Base-by-base conservation (phyloP, 2,329 filamentous ascomycete species). In the Hymenoscyphus scutula region DNA sequence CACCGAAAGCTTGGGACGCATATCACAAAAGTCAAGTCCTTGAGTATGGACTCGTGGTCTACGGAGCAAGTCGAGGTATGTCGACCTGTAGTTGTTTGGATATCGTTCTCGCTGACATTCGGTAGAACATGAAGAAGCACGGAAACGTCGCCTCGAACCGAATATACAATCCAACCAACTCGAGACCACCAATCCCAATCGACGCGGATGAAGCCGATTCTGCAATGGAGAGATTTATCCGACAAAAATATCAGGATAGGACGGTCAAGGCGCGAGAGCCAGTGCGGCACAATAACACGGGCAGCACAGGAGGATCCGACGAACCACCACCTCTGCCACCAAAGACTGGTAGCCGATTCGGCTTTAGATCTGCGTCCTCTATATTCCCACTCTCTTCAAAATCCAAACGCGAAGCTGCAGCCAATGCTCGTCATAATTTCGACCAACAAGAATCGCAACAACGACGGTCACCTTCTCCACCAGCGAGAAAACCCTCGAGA, bases 11-110 rank as follows among this genome's bases (percentile, higher is more conserved):
- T 99, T 73, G 95, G 95, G 65, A 98, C 95, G 48, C 95, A 99
- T 77, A 92, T 99, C 67, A 97, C 93, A 69, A 99, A 99, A 77
- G 92, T 99, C 80, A 99, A 99, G 78, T 98, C 93, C 41, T 78
- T 99, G 79, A 98, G 90, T 76, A 98, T 99, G 93, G 95, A 99
- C 78, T 95, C 89, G 69, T 99, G 95, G 95, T 88, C 90, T 56
- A 89, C 89, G 73, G 95, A 98, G 65, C 95, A 99, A 79, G 93
- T 99, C 67, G 95, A 99, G 78, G 93, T 97, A 81, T 78, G 85
- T 63, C 8, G n/a, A 13, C 27, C 38, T 59, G 53, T 17, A 29
- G 6, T 37, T 15, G 11, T 17, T 37, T 34, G 13, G 38, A 55
- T 19, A 48, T n/a, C 41, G n/a, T n/a, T 27, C 41, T 29, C 37